These are phyloP conservation scores for Stellera chamaejasme DNA, from an alignment of 345 rosid genomes.

Conservation along the genomic window DNA sequence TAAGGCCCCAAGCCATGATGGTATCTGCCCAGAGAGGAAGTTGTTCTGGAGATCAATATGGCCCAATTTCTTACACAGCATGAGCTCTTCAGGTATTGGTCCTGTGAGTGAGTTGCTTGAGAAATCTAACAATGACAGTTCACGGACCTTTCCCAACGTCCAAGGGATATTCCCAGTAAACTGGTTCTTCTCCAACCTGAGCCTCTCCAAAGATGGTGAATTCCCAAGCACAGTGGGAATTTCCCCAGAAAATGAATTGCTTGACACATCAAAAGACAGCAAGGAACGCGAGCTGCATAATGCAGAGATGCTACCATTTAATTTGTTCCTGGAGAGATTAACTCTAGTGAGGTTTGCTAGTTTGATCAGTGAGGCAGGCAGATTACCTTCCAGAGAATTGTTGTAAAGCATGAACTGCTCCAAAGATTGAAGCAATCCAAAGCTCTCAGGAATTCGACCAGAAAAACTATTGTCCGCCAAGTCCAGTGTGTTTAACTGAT, in stretches of 20 bases:
- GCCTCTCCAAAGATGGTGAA: constrained; percentile 71
- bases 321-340: constrained; percentile 64
- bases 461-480: constrained; percentile 76
- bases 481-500: constrained; percentile 62
- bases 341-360: constrained; percentile 73
- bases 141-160: constrained; percentile 66
- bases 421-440: constrained; percentile 44
- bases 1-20: constrained; percentile 72
- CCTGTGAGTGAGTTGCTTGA: constrained; percentile 74
- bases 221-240: constrained; percentile 68
- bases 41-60: constrained; percentile 81
- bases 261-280: constrained; percentile 83
- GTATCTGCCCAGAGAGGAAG: constrained; percentile 57
- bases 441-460: constrained; percentile 52
- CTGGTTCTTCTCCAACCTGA: constrained; percentile 70
- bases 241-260: constrained; percentile 50
- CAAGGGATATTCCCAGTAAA: constrained; percentile 72
- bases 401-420: constrained; percentile 88
- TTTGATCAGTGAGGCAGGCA: constrained; percentile 53
- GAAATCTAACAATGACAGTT: constrained; percentile 57
- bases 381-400: constrained; percentile 68
- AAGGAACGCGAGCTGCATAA: constrained; percentile 53
- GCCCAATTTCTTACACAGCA: constrained; percentile 64
- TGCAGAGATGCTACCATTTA: constrained; percentile 63
- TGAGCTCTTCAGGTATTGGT: constrained; percentile 51